These are phyloP conservation scores for Penicillium verrucosum DNA, from an alignment of 2,329 filamentous ascomycete species.

Conservation along the genomic window DNA sequence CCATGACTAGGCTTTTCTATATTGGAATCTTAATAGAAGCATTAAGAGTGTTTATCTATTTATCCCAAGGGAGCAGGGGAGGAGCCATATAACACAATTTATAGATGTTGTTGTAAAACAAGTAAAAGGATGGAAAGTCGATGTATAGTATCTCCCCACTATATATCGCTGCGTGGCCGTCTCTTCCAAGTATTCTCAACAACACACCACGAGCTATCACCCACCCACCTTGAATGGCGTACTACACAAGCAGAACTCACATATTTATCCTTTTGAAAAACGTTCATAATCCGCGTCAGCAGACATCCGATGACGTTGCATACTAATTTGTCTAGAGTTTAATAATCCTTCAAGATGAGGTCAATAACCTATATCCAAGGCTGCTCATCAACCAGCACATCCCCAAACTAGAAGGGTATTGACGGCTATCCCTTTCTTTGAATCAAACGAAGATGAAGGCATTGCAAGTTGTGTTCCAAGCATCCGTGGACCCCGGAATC, in stretches of 20 bases:
- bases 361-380: background rate
- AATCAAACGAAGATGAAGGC: background rate
- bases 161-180: background rate
- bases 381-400: background rate
- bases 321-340: background rate
- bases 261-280: background rate
- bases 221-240: background rate
- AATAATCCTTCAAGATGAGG: background rate
- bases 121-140: background rate
- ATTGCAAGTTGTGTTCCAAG: background rate
- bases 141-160: background rate
- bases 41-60: background rate
- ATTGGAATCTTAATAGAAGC: background rate
- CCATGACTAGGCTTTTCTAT: background rate
- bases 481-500: conserved; percentile 4
- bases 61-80: background rate
- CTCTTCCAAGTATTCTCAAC: background rate
- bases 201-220: background rate
- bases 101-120: background rate
- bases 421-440: background rate
- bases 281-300: background rate
- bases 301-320: background rate
- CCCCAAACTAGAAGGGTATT: background rate
- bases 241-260: background rate
- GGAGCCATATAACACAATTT: too few relatives aligned